These are phyloP conservation scores for Endotrypanum monterogeii DNA, from an alignment of 208 protist species.

Conservation along the genomic window DNA sequence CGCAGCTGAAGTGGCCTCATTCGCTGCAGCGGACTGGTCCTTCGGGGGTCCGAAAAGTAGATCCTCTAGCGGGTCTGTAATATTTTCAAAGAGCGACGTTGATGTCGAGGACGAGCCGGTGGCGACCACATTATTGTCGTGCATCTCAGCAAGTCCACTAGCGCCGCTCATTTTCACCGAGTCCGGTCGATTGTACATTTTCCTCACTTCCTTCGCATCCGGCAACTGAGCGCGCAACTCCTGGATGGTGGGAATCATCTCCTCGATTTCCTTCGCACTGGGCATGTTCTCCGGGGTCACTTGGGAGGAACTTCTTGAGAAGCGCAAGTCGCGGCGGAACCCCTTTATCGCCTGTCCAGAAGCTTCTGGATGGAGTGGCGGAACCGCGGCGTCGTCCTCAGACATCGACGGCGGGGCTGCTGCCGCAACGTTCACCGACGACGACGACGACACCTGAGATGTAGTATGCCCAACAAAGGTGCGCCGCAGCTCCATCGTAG, in stretches of 20 bases:
- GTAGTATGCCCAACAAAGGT: background rate
- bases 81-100: slow-evolving; percentile 27
- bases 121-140: background rate
- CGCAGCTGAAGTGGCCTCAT: background rate
- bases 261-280: slow-evolving; percentile 48
- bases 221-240: slow-evolving; percentile 65
- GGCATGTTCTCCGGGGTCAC: slow-evolving; percentile 74
- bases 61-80: slow-evolving; percentile 48
- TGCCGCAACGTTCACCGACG: background rate
- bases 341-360: background rate
- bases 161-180: background rate
- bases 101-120: background rate
- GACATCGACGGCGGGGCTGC: background rate
- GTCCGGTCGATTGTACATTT: slow-evolving; percentile 35
- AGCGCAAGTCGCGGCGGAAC: slow-evolving; percentile 44
- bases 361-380: background rate
- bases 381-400: background rate
- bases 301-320: slow-evolving; percentile 46
- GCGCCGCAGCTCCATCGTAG: background rate
- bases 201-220: slow-evolving; percentile 55
- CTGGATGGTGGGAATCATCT: slow-evolving; percentile 52
- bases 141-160: background rate
- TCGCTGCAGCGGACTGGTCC: slow-evolving; percentile 18
- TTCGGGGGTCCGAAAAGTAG: slow-evolving; percentile 31
- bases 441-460: background rate